Conservation (phyloP, 1,139 yeast genomes). For the Geotrichum restrictum region DNA sequence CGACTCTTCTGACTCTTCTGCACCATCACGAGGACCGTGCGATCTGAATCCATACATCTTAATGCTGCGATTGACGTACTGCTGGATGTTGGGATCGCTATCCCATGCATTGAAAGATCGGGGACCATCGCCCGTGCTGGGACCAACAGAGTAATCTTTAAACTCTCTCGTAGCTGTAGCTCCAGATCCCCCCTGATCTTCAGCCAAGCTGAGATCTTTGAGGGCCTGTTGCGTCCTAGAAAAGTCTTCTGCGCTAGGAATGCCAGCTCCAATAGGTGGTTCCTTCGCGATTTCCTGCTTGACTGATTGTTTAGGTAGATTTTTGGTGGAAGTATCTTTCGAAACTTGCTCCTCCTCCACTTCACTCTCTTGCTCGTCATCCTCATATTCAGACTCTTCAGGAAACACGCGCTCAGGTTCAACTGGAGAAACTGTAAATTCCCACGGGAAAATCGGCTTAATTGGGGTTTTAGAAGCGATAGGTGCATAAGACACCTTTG, state of each 20-base stretch:
- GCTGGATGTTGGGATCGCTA: constrained; percentile 23
- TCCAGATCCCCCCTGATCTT: not conserved
- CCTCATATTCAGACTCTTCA: constrained; percentile 20
- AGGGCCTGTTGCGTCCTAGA: constrained; percentile 7
- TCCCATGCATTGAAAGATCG: constrained; percentile 25
- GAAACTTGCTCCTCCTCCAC: constrained; percentile 5
- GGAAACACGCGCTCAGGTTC: constrained; percentile 25
- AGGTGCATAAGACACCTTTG: constrained; percentile 9
- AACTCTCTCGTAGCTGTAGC: constrained; percentile 16
- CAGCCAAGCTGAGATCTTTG: not conserved
- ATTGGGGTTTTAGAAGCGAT: constrained; percentile 8
- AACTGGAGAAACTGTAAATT: not conserved
- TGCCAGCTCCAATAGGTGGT: constrained; percentile 18
- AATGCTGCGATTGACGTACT: constrained; percentile 15
- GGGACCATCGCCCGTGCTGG: not conserved
- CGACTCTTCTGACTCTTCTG: constrained; percentile 13
- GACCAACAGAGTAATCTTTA: constrained; percentile 17
- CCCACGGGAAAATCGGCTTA: constrained; percentile 23
- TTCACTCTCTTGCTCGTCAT: constrained; percentile 13
- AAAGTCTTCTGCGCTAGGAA: constrained; percentile 12
- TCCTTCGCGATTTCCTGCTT: constrained; percentile 4
- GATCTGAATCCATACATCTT: not conserved
- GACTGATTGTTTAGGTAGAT: no score
- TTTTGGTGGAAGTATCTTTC: no score
- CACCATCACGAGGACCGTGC: constrained; percentile 1